Evolutionary conservation across 164 flowering plant species (phyloP), one percentile per base, ranked within the genome.

Genomic region (Stephania yunnanensis): DNA sequence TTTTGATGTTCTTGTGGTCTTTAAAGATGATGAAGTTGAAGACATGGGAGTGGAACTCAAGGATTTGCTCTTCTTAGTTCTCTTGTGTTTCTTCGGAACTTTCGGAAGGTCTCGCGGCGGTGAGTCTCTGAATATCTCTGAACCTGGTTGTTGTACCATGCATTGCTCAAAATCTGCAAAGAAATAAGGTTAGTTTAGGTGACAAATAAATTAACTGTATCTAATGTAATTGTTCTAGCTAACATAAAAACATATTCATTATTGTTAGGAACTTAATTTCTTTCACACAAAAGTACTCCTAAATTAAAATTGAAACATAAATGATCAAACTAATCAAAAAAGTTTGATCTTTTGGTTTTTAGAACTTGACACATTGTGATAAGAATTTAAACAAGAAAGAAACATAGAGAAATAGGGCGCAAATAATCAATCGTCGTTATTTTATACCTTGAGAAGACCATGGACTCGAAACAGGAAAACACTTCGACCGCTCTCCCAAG

Each of bases 401-500:
- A 48, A 15, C 1, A 50, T 50, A 8, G 55, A 15, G 15, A 50
- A 50, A 50, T 50, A 50, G 17, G 12, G 11, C 9, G 42, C 42
- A 36, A 36, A 36, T 7, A 7, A 71, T 7, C 7, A 71, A 63
- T 36, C 42, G 4, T 36, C 0, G 42, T 76, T 72, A 25, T 25
- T 25, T 25, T 25, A 25, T 25, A 82, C 93, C 93, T 81, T 84
- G 87, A 55, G 93, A 88, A 65, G 89, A 81, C 90, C 91, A 88
- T 10, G 88, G 42, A 36, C 42, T 73, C n/a, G 87, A 77, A 58
- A 73, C 75, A 70, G 84, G 65, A 30, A 48, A 22, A 53, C 82
- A 69, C 58, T 75, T 83, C 20, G 84, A 65, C 46, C 82, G 70
- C n/a, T 84, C 87, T 63, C 75, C 75, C 13, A 83, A 46, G 75